A percentile compares a stretch with the other conserved stretches of the same genome.
These are phyloP conservation scores for Pseudohalonectria lignicola DNA, from an alignment of 2,329 filamentous ascomycete species.

Conservation along the genomic window DNA sequence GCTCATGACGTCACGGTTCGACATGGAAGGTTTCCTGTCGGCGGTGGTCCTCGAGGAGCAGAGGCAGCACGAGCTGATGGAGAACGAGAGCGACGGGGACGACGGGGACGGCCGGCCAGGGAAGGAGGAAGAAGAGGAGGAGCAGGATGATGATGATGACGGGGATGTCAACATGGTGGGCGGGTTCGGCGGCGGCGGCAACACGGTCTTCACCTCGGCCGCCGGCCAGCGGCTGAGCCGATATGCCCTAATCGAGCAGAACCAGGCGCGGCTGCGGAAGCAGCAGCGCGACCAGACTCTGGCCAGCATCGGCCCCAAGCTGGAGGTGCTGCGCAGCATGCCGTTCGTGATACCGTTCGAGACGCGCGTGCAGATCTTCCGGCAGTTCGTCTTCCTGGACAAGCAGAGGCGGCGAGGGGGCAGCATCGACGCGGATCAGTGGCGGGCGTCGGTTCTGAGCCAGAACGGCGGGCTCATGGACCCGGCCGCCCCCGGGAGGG, in stretches of 20 bases:
- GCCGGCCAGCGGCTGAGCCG: conserved; percentile 50
- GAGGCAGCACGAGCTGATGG: conserved; percentile 56
- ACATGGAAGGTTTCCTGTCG: conserved; percentile 79
- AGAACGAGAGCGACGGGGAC: conserved; percentile 33
- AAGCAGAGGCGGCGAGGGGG: conserved; percentile 61
- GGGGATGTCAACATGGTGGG: conserved; percentile 17
- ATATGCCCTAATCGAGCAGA: conserved; percentile 51
- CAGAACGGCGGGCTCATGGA: conserved; percentile 16
- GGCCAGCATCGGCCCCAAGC: conserved; percentile 69
- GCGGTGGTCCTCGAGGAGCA: conserved; percentile 85
- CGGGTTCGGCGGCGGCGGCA: conserved; percentile 12
- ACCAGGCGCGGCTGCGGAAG: conserved; percentile 54
- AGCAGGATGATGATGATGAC: conserved; percentile 21
- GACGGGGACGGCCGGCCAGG: conserved; percentile 26
- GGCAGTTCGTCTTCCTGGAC: conserved; percentile 82
- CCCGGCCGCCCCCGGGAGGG: conserved; percentile 13
- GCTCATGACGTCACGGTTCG: conserved; percentile 82
- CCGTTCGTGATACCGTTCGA: conserved; percentile 94
- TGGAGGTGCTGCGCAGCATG: conserved; percentile 91
- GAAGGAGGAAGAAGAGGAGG: conserved; percentile 23
- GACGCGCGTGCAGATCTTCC: conserved; percentile 83
- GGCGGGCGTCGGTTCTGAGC: conserved; percentile 52
- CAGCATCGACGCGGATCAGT: conserved; percentile 59
- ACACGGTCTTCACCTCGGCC: conserved; percentile 20
- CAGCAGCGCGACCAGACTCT: conserved; percentile 59